Evolutionary conservation across 331 rosid genomes (phyloP), one percentile per base, ranked within the genome.

Genomic region (Pyracantha coccinea): DNA sequence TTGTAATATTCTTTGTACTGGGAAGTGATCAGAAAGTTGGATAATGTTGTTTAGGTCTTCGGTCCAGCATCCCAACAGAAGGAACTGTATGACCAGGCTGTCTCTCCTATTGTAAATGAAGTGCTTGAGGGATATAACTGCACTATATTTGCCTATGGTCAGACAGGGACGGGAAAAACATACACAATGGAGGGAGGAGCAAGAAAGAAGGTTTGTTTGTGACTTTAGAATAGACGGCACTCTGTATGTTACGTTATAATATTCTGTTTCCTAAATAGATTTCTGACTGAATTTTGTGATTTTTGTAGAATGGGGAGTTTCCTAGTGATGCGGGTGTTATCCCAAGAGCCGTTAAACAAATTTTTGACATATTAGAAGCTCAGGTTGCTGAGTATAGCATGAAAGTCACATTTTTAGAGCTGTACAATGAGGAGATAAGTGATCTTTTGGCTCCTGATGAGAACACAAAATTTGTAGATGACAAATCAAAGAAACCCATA

Each of bases 141-240:
- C 73, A 95, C 99, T 57, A 96, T 96, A 72, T 96, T 96, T 55
- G 99, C 99, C 7, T 90, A 96, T 82, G 99, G 99, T 52, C 99
- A 96, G 81, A 96, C 99, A 2, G 99, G 99, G 73, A 96, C 99
- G 1, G 99, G 99, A 68, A 96, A 96, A 76, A 96, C 99, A 71
- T 96, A 96, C 72, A 96, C 99, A 27, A 92, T 96, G 99, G 99
- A 96, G 86, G 99, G 99, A 79, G 99, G 99, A 65, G 97, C 97
- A 44, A 85, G 92, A 78, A 96, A 96, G 85, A 96, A 92, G 99
- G 99, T 92, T 47, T 27, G 12, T 32, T 77, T 75, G 65, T 25
- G 25, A 70, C 35, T 63, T 75, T 17, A 31, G 27, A 6, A 9
- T 21, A 7, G 44, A 28, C 69, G 60, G 66, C 31, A 29, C 38